Evolutionary conservation across 2,329 filamentous ascomycete species (phyloP).

Genomic region (Ascocoryne sarcoides): DNA sequence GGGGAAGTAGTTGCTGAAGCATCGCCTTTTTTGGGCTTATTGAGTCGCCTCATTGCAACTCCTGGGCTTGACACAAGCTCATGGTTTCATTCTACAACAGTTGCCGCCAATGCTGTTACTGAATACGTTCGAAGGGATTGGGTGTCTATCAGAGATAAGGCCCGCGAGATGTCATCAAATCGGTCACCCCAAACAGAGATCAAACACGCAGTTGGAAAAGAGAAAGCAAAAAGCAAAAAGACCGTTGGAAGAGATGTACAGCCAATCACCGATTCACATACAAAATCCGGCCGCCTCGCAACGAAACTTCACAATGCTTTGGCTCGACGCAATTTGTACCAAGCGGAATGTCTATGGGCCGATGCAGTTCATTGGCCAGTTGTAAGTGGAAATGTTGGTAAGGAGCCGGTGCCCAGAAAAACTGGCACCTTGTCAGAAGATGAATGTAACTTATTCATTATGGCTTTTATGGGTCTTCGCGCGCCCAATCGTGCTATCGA

Average conservation of each 20-base stretch:
- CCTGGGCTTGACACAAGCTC: slow-evolving; percentile 8
- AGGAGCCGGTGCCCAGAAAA: not conserved
- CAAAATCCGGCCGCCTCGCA: not conserved
- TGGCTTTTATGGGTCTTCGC: slow-evolving; percentile 36
- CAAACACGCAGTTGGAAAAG: not conserved
- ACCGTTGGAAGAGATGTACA: not conserved
- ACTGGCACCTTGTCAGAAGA: slow-evolving; percentile 13
- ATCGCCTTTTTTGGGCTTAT: slow-evolving; percentile 6
- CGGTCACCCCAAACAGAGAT: not conserved
- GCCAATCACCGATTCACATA: too few species aligned
- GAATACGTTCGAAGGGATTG: not conserved
- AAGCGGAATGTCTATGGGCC: slow-evolving; percentile 20
- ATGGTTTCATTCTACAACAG: slow-evolving; percentile 11
- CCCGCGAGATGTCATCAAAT: not conserved
- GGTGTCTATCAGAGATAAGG: not conserved
- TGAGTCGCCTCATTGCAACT: slow-evolving; percentile 9
- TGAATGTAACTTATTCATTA: slow-evolving; percentile 38
- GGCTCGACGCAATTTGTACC: slow-evolving; percentile 13
- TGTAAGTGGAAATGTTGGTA: not conserved
- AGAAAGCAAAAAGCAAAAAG: not conserved
- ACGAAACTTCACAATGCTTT: slow-evolving; percentile 17
- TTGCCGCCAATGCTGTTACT: slow-evolving; percentile 2
- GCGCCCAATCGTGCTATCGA: slow-evolving; percentile 37
- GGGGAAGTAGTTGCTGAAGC: slow-evolving; percentile 2
- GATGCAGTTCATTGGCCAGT: slow-evolving; percentile 20